Conservation (phyloP, 805 yeast species). For the Pichia deserticola region DNA sequence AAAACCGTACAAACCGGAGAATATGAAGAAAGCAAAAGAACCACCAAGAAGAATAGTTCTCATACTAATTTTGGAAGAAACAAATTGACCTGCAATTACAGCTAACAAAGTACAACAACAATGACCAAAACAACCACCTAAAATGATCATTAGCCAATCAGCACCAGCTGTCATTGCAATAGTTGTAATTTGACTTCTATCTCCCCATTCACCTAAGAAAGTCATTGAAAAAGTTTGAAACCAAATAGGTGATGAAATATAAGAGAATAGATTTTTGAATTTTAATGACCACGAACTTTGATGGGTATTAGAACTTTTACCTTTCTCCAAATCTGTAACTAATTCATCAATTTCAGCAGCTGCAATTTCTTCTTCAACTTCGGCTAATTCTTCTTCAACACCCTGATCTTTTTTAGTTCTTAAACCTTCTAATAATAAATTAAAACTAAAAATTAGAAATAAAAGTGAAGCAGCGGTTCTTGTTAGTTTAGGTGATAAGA, state of each 20-base stretch:
- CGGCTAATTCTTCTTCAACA: conserved; percentile 91
- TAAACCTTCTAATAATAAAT: conserved; percentile 71
- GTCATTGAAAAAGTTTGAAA: conserved; percentile 94
- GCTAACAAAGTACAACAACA: conserved; percentile 82
- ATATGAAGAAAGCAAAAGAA: conserved; percentile 44
- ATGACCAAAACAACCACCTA: conserved; percentile 90
- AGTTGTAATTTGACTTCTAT: conserved; percentile 95
- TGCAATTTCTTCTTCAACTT: conserved; percentile 90
- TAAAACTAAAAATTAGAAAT: conserved; percentile 76
- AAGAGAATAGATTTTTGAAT: conserved; percentile 47
- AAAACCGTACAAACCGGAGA: conserved; percentile 38
- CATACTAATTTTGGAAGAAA: conserved; percentile 86
- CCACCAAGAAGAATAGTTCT: conserved; percentile 90
- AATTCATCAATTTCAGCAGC: conserved; percentile 46
- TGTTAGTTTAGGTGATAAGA: conserved; percentile 73
- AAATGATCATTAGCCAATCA: conserved; percentile 79
- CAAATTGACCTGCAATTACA: conserved; percentile 81
- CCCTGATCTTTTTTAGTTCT: conserved; percentile 76
- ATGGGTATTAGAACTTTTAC: too few relatives aligned
- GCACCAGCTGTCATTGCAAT: conserved; percentile 98
- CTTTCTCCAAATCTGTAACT: conserved; percentile 55
- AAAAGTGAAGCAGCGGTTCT: conserved; percentile 73
- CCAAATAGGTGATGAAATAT: conserved; percentile 80
- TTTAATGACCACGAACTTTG: conserved; percentile 19
- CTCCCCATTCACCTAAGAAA: conserved; percentile 98